Conservation (phyloP, 352 stramenopile species). For the Hyaloperonospora brassicae region DNA sequence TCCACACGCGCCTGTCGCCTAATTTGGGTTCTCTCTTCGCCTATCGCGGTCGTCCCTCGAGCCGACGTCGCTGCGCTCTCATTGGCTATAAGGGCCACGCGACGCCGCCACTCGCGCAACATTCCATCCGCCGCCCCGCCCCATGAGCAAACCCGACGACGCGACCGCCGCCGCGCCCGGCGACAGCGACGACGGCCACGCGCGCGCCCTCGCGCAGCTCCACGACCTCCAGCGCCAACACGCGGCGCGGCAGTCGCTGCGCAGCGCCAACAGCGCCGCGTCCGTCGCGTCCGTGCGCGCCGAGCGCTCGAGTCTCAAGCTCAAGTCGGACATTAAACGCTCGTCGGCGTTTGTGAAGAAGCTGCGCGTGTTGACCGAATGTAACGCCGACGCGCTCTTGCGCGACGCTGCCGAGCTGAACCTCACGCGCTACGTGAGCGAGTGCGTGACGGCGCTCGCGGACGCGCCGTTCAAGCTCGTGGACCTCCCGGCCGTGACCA, state of each 20-base stretch:
- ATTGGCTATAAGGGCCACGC: background rate
- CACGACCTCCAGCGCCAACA: slow-evolving; percentile 37
- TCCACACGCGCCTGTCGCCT: too few relatives aligned
- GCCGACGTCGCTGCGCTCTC: background rate
- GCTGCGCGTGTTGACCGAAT: slow-evolving; percentile 78
- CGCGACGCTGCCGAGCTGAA: slow-evolving; percentile 89
- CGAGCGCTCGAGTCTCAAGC: slow-evolving; percentile 84
- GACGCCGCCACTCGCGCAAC: background rate
- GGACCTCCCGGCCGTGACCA: slow-evolving; percentile 82
- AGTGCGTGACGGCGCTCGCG: slow-evolving; percentile 86
- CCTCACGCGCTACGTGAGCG: slow-evolving; percentile 91
- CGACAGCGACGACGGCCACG: slow-evolving; percentile 11
- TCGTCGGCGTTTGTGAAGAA: slow-evolving; percentile 98
- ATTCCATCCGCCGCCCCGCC: background rate
- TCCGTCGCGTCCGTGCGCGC: slow-evolving; percentile 50
- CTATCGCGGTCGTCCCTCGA: background rate
- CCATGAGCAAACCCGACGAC: slow-evolving; percentile 7
- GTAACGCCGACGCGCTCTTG: slow-evolving; percentile 58
- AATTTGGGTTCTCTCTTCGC: too few relatives aligned
- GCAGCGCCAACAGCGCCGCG: slow-evolving; percentile 44
- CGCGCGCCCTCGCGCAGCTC: slow-evolving; percentile 26
- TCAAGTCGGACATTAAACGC: slow-evolving; percentile 98
- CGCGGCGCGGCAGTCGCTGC: slow-evolving; percentile 35
- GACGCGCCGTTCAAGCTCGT: slow-evolving; percentile 81
- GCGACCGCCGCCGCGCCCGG: background rate